Evolutionary conservation across 345 rosid genomes (phyloP).

Genomic region (Salix udensis): DNA sequence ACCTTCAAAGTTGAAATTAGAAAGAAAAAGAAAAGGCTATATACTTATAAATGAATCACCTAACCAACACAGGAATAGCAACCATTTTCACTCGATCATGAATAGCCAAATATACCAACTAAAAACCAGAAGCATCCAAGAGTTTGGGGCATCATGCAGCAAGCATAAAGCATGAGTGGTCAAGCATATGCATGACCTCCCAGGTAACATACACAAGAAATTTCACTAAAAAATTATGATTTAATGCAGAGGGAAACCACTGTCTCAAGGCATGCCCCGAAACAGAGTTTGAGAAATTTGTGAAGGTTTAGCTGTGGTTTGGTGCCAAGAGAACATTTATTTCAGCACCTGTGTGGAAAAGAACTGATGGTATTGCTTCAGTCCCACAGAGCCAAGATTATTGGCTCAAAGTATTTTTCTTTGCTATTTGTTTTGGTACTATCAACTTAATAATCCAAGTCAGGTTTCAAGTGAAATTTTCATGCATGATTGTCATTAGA

Average conservation of each 20-base stretch:
- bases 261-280: not conserved
- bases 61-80: not conserved
- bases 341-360: not conserved
- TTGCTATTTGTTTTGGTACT: not conserved
- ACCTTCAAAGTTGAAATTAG: not conserved
- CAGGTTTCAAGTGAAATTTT: not conserved
- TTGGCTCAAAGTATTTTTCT: not conserved
- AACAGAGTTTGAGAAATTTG: not conserved
- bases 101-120: not conserved
- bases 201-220: not conserved
- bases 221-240: not conserved
- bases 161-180: not conserved
- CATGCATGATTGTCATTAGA: not conserved
- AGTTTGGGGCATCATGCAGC: not conserved
- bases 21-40: not conserved
- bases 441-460: not conserved
- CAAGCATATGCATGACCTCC: not conserved
- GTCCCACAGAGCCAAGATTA: not conserved
- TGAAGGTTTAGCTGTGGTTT: not conserved
- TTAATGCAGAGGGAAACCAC: not conserved
- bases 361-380: not conserved
- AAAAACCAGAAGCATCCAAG: not conserved
- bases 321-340: not conserved
- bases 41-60: not conserved
- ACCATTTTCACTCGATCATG: not conserved